Evolutionary conservation across 2,329 filamentous ascomycete genomes (phyloP).

Genomic region (Capronia coronata): DNA sequence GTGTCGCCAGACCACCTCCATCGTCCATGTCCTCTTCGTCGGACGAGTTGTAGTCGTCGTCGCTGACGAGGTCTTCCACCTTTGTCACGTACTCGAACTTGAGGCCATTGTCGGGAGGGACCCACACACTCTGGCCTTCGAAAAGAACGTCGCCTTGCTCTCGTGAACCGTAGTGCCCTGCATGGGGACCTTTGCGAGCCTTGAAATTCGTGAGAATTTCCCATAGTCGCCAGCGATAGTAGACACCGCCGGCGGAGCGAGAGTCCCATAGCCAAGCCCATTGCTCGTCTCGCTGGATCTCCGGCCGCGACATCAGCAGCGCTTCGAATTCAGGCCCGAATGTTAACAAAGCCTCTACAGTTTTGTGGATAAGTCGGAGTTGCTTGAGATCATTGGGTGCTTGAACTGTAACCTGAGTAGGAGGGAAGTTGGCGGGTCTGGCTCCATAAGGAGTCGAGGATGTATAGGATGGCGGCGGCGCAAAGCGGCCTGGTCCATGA

Average conservation of each 20-base stretch:
- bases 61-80: slow-evolving; percentile 72
- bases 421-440: slow-evolving; percentile 34
- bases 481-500: slow-evolving; percentile 58
- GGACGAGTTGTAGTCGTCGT: slow-evolving; percentile 78
- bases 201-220: slow-evolving; percentile 65
- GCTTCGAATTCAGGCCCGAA: slow-evolving; percentile 87
- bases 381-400: slow-evolving; percentile 71
- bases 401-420: slow-evolving; percentile 62
- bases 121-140: slow-evolving; percentile 71
- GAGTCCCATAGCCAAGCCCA: slow-evolving; percentile 95
- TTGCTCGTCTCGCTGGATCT: slow-evolving; percentile 78
- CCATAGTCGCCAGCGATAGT: slow-evolving; percentile 91
- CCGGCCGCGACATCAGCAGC: slow-evolving; percentile 75
- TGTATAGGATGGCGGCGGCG: slow-evolving; percentile 68
- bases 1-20: slow-evolving; percentile 40
- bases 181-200: slow-evolving; percentile 27
- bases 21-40: slow-evolving; percentile 68
- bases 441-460: slow-evolving; percentile 36
- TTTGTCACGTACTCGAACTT: slow-evolving; percentile 72
- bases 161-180: slow-evolving; percentile 17
- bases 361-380: slow-evolving; percentile 78
- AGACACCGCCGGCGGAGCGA: slow-evolving; percentile 69
- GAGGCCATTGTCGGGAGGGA: slow-evolving; percentile 64
- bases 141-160: slow-evolving; percentile 53
- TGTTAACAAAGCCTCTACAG: slow-evolving; percentile 70